A percentile compares a stretch with the other conserved stretches of the same genome.
Evolutionary conservation across 1,284 basidiomycete genomes (phyloP).

Genomic region (Cryptococcus deneoformans): DNA sequence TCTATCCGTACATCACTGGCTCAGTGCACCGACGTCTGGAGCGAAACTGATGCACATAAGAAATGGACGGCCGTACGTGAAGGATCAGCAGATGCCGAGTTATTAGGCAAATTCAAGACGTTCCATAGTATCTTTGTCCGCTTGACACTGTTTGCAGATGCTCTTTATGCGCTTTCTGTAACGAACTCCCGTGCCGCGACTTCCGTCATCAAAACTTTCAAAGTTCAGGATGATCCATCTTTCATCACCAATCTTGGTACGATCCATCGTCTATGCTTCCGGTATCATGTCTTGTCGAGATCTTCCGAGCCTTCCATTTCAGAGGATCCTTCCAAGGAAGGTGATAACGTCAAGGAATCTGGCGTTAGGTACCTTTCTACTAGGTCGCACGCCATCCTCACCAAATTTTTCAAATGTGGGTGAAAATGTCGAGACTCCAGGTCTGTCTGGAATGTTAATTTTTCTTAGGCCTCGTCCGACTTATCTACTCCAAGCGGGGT

Average conservation of each 20-base stretch:
- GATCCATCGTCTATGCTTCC: constrained; percentile 64
- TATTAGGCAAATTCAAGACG: constrained; percentile 57
- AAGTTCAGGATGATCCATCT: constrained; percentile 61
- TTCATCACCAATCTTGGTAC: constrained; percentile 73
- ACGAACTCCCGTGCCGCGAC: constrained; percentile 78
- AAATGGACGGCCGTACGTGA: constrained; percentile 52
- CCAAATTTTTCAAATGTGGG: constrained; percentile 85
- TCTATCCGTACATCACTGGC: constrained; percentile 70
- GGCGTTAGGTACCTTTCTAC: constrained; percentile 67
- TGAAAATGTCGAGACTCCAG: constrained; percentile 1
- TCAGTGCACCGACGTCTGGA: constrained; percentile 72
- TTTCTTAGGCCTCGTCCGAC: constrained; percentile 70
- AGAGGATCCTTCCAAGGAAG: constrained; percentile 52
- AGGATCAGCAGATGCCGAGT: constrained; percentile 6
- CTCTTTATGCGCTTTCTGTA: constrained; percentile 81
- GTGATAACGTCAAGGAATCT: not conserved
- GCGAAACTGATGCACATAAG: constrained; percentile 55
- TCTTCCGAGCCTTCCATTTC: not conserved
- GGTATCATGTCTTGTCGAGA: constrained; percentile 34
- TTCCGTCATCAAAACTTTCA: constrained; percentile 70
- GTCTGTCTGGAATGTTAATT: not conserved
- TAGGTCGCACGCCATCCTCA: constrained; percentile 71
- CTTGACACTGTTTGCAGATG: constrained; percentile 65
- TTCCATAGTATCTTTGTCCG: constrained; percentile 62
- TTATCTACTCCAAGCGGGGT: constrained; percentile 74